Conservation (phyloP, 176 grass and related monocot genomes). For the Bolboschoenus planiculmis region DNA sequence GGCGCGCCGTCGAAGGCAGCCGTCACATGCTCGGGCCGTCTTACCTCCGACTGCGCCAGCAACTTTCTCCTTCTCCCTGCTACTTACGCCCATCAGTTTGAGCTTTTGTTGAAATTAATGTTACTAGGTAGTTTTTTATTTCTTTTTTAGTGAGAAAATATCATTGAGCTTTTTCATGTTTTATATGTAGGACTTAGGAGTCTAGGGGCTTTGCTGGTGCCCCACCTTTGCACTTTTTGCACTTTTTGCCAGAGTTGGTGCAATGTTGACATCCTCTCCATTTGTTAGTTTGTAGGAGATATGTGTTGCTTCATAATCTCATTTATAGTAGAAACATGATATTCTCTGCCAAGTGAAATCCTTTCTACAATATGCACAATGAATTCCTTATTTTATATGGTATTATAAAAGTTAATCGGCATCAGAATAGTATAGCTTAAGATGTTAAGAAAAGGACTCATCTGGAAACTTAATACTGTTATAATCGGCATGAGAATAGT, state of each 20-base stretch:
- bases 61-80: constrained; percentile 27
- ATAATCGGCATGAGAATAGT: background rate
- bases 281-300: constrained; percentile 5
- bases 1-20: constrained; percentile 63
- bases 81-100: constrained; percentile 22
- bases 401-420: too few relatives aligned
- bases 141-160: background rate
- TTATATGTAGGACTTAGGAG: constrained; percentile 5
- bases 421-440: too few relatives aligned
- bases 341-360: background rate
- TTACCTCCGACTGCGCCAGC: constrained; percentile 49
- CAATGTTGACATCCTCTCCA: constrained; percentile 23
- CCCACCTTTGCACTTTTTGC: constrained; percentile 16
- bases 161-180: constrained; percentile 11
- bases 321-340: background rate
- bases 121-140: background rate
- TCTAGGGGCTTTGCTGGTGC: background rate
- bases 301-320: background rate
- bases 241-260: constrained; percentile 24
- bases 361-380: too few relatives aligned
- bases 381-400: too few relatives aligned
- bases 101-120: constrained; percentile 3
- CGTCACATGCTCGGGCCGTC: constrained; percentile 65
- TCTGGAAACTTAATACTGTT: too few relatives aligned
- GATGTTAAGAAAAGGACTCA: too few relatives aligned